These are phyloP conservation scores for Tolypocladium sp. DNA, from an alignment of 2,329 filamentous ascomycete genomes.

Conservation along the genomic window DNA sequence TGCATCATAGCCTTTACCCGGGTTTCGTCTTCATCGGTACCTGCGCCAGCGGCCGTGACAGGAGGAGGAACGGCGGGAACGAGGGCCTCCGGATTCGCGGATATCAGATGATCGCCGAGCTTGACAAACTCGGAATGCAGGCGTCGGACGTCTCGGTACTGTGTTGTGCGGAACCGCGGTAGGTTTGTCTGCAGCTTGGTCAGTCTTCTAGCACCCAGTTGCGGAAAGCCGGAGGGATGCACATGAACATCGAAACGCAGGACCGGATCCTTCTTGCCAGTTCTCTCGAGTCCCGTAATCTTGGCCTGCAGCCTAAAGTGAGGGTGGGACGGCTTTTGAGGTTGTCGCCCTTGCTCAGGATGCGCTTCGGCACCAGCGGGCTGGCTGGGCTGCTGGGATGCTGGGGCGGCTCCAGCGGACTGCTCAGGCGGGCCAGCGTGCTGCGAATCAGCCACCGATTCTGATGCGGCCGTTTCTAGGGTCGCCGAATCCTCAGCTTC, in stretches of 20 bases:
- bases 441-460: constrained; percentile 9
- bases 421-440: constrained; percentile 4
- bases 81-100: constrained; percentile 91
- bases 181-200: constrained; percentile 70
- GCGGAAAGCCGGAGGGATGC: constrained; percentile 16
- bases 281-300: constrained; percentile 86
- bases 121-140: constrained; percentile 95
- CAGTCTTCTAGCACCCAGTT: background rate
- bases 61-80: constrained; percentile 92
- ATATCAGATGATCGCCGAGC: constrained; percentile 91
- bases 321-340: constrained; percentile 53
- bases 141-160: constrained; percentile 93
- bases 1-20: constrained; percentile 86
- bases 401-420: background rate
- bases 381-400: constrained; percentile 18
- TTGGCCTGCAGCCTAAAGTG: constrained; percentile 87
- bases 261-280: constrained; percentile 91
- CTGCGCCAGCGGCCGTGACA: constrained; percentile 87
- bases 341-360: constrained; percentile 31
- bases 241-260: constrained; percentile 95
- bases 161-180: constrained; percentile 94
- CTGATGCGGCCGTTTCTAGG: constrained; percentile 4
- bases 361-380: constrained; percentile 10
- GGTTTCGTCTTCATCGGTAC: constrained; percentile 89
- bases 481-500: constrained; percentile 25